Conservation (phyloP, 331 rosid species). For the Acacia concinna region DNA sequence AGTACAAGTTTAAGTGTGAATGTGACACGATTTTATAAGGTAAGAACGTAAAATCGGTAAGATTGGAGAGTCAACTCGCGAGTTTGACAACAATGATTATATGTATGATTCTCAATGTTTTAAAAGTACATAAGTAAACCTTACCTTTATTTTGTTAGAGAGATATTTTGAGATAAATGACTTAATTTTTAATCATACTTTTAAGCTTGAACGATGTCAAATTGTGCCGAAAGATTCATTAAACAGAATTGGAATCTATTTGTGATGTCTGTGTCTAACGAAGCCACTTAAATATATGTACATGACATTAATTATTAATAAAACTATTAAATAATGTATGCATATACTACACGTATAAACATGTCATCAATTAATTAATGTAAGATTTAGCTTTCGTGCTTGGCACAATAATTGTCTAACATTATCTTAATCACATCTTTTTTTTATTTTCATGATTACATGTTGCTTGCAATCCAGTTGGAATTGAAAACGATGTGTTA, state of each 20-base stretch:
- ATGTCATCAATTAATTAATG: background rate
- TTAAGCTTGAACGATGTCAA: background rate
- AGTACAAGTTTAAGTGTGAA: no score
- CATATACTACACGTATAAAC: background rate
- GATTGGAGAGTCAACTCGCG: no score
- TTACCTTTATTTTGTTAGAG: background rate
- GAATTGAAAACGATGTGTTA: slow-evolving; percentile 12
- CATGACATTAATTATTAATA: no score
- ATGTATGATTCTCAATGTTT: background rate
- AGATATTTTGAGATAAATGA: background rate
- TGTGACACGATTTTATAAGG: no score
- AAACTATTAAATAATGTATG: background rate
- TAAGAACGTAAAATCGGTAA: no score
- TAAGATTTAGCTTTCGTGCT: background rate
- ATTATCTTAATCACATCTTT: background rate
- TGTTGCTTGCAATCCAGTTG: background rate
- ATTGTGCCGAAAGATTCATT: background rate
- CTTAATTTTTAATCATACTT: background rate
- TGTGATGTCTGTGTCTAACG: background rate
- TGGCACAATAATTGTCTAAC: background rate
- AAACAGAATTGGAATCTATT: background rate
- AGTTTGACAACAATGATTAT: no score
- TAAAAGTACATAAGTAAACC: background rate
- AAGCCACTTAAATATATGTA: background rate
- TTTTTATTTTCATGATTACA: background rate